These are phyloP conservation scores for Acrocalymma vagum DNA, from an alignment of 2,329 filamentous ascomycete genomes.

Conservation along the genomic window DNA sequence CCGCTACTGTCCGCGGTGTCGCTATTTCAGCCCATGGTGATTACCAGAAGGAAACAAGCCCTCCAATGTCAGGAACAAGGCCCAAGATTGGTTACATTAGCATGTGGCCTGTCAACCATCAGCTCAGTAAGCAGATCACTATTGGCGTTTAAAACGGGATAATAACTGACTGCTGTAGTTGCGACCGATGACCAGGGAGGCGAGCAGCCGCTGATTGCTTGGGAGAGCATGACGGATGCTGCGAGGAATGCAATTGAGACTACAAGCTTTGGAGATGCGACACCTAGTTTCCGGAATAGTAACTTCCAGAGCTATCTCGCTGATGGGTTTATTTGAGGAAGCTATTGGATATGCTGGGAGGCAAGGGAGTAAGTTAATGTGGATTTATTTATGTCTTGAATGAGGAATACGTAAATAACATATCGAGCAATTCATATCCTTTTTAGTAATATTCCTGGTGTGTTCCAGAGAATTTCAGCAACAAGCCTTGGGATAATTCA, in stretches of 20 bases:
- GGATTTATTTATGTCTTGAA: too few relatives aligned
- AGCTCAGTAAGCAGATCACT: too few relatives aligned
- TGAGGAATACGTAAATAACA: too few relatives aligned
- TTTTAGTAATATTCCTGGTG: too few relatives aligned
- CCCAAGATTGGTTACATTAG: slow-evolving; percentile 60
- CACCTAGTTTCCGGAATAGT: slow-evolving; percentile 57
- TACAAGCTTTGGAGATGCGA: slow-evolving; percentile 58
- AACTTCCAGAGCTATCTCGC: slow-evolving; percentile 58
- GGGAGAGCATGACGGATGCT: slow-evolving; percentile 57
- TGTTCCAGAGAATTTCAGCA: too few relatives aligned
- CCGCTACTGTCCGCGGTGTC: slow-evolving; percentile 57
- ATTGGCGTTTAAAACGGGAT: too few relatives aligned
- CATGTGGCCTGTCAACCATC: slow-evolving; percentile 59
- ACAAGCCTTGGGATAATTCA: too few relatives aligned
- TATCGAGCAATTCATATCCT: too few relatives aligned
- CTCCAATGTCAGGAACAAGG: slow-evolving; percentile 50
- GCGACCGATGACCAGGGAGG: slow-evolving; percentile 52
- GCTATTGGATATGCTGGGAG: background rate
- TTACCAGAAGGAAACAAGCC: slow-evolving; percentile 49
- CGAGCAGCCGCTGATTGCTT: slow-evolving; percentile 58
- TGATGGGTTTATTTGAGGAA: slow-evolving; percentile 27
- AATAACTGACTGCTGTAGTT: too few relatives aligned
- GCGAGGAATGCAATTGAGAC: slow-evolving; percentile 54
- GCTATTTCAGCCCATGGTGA: slow-evolving; percentile 62
- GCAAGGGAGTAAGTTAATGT: background rate